Base-by-base conservation (phyloP, 2,329 filamentous ascomycete species). In the Chaetomium strumarium region DNA sequence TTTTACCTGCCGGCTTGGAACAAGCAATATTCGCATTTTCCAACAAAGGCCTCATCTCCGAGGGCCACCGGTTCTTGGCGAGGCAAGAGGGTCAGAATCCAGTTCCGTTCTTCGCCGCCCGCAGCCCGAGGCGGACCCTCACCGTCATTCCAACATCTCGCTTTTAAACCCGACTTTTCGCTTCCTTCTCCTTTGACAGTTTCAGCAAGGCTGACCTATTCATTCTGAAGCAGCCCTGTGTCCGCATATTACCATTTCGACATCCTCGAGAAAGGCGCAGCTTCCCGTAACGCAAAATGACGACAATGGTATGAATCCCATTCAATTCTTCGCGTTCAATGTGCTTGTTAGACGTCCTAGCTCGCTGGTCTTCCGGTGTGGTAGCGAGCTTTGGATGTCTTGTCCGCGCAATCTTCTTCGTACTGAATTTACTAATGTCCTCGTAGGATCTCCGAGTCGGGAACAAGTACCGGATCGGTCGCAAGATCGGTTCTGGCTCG, bases 401-500 rank as follows among this genome's bases (percentile, higher is more conserved):
- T 1, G 24, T 34, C 24, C 14, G 20, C 29, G 39, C 17, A 37
- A 19, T 20, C 17, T 12, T 14, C 10, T 31, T 42, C 17, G 29
- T 39, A n/a, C n/a, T 17, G 8, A 20, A 40, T n/a, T 40, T 46
- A 20, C 47, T 50, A 47, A 54, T 33, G 14, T 14, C 34, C 6
- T 38, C 12, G 10, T 66, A 97, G 92, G 93, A 99, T 83, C 85
- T 99, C 67, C 90, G 93, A 68, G 93, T 99, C 75, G 93, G 93
- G 74, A 97, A 97, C 74, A 97, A 99, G 71, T 99, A 99, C 84
- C 90, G 93, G 66, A 97, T 99, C 73, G 93, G 93, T 71, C 90
- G 93, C 66, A 99, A 99, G 82, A 99, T 99, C 67, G 93, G 93
- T 64, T 96, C 90, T 64, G 93, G 93, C 63, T 91, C 86, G 67